Percentiles rank a stretch among this genome's conserved stretches.
These are phyloP conservation scores for Botryotinia convoluta DNA, from an alignment of 2,329 filamentous ascomycete species.

Conservation along the genomic window DNA sequence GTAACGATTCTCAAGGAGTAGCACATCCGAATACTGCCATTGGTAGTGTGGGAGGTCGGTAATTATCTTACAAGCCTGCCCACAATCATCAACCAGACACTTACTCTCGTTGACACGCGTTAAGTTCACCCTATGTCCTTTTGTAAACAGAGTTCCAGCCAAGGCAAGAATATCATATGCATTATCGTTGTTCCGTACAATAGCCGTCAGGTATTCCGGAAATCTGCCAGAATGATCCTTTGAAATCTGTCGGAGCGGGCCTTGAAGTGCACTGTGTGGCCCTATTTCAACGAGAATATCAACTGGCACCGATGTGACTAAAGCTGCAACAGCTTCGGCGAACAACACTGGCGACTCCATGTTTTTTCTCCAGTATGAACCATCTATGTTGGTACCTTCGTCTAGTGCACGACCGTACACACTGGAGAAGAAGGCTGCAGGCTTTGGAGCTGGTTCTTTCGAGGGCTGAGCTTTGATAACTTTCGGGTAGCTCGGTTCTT, in stretches of 20 bases:
- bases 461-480: too few species aligned
- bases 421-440: too few species aligned
- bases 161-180: background rate
- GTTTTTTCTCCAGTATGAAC: slow-evolving; percentile 43
- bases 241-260: background rate
- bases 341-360: slow-evolving; percentile 19
- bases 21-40: background rate
- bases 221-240: background rate
- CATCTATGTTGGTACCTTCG: too few species aligned
- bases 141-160: background rate
- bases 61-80: background rate
- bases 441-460: too few species aligned
- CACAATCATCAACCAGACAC: background rate
- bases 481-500: too few species aligned
- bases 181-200: too few species aligned
- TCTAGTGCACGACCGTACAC: too few species aligned
- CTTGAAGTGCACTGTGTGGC: background rate
- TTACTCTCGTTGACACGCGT: background rate
- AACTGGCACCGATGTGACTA: background rate
- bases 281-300: background rate
- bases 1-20: background rate
- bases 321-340: background rate
- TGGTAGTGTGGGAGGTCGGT: background rate
- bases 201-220: too few species aligned
- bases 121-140: background rate